These are phyloP conservation scores for Holtermanniella nyarrowii DNA, from an alignment of 768 basidiomycete species.

Conservation along the genomic window DNA sequence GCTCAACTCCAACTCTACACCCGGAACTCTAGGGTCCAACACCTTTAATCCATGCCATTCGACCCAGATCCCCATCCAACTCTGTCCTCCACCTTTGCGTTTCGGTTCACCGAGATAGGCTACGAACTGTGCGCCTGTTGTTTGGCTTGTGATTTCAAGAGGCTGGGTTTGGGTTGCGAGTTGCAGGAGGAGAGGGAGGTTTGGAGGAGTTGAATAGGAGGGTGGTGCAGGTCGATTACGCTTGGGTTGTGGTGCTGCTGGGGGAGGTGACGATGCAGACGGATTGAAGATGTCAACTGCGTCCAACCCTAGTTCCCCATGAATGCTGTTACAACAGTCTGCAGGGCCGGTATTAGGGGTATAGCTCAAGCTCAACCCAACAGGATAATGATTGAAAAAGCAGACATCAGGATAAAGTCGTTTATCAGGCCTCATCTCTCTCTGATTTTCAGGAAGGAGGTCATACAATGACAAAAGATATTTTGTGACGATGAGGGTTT, in stretches of 20 bases:
- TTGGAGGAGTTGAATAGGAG: slow-evolving; percentile 53
- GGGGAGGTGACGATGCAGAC: slow-evolving; percentile 1
- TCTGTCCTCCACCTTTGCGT: slow-evolving; percentile 83
- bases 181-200: slow-evolving; percentile 48
- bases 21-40: neutral
- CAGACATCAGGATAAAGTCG: slow-evolving; percentile 59
- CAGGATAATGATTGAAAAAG: slow-evolving; percentile 70
- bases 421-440: neutral
- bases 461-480: neutral
- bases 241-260: slow-evolving; percentile 40
- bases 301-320: slow-evolving; percentile 48
- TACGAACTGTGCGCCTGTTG: slow-evolving; percentile 71
- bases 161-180: slow-evolving; percentile 6
- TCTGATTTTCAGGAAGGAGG: neutral
- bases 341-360: slow-evolving; percentile 49
- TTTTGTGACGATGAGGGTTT: neutral
- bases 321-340: slow-evolving; percentile 41
- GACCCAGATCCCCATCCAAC: slow-evolving; percentile 85
- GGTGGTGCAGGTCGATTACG: slow-evolving; percentile 30
- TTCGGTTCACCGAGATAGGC: slow-evolving; percentile 67
- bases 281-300: slow-evolving; percentile 74
- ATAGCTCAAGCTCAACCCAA: slow-evolving; percentile 77
- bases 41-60: slow-evolving; percentile 75
- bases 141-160: slow-evolving; percentile 40
- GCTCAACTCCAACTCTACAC: slow-evolving; percentile 10